Evolutionary conservation across 2,329 filamentous ascomycete species (phyloP).

Genomic region (Pyrenophora teres): DNA sequence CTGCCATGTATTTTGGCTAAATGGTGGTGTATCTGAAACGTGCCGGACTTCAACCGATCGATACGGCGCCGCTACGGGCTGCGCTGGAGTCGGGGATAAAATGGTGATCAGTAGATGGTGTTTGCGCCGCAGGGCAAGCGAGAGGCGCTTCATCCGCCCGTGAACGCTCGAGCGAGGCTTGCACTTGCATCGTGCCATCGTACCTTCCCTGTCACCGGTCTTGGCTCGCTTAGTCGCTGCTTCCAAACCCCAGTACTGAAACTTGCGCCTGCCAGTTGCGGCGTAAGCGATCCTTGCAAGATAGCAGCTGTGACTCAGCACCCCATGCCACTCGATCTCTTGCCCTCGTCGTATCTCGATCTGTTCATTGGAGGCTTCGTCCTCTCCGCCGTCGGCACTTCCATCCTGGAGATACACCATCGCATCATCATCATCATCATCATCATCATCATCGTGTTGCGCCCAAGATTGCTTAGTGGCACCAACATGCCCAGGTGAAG

Average conservation of each 20-base stretch:
- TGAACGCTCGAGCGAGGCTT: constrained; percentile 10
- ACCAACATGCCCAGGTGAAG: too few relatives aligned
- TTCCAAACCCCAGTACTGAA: constrained; percentile 2
- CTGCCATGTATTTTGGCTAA: constrained; percentile 16
- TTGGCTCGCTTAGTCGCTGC: constrained; percentile 15
- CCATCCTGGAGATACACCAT: too few relatives aligned
- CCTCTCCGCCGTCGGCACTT: too few relatives aligned
- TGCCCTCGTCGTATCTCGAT: neutral
- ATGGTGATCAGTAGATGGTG: constrained; percentile 12
- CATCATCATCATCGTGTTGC: too few relatives aligned
- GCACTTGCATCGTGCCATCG: neutral
- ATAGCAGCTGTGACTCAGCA: neutral
- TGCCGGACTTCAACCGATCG: constrained; percentile 11
- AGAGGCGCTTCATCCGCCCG: constrained; percentile 11
- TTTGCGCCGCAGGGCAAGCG: constrained; percentile 8
- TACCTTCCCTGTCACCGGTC: neutral
- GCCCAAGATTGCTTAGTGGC: too few relatives aligned
- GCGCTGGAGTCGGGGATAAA: neutral
- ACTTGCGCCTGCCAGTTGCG: constrained; percentile 9
- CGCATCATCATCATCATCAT: too few relatives aligned
- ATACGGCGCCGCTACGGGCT: neutral
- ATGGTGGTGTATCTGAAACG: constrained; percentile 15
- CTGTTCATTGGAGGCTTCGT: too few relatives aligned
- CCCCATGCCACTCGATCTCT: neutral
- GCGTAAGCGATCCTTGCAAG: neutral